phyloP scores from a whole-genome alignment of 2,329 filamentous ascomycete species.

The Periconia sp. region DNA sequence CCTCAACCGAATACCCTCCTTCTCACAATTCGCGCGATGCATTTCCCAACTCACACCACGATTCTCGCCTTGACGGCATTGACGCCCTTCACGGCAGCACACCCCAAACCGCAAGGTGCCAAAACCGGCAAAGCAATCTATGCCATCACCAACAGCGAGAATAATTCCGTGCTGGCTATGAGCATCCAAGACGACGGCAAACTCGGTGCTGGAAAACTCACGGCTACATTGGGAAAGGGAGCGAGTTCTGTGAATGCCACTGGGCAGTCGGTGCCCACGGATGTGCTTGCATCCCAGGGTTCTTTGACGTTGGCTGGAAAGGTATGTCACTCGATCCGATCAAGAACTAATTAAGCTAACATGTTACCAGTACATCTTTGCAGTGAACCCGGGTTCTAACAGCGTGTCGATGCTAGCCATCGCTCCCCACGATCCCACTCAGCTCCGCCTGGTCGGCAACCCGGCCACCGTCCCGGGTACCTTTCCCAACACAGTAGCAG shows the following conservation, averaged over 20 bases:
- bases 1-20: background rate
- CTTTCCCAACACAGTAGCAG: conserved; percentile 44
- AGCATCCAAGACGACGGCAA: conserved; percentile 51
- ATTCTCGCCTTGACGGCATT: background rate
- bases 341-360: conserved; percentile 10
- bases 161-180: conserved; percentile 55
- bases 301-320: conserved; percentile 56
- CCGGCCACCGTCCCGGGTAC: conserved; percentile 39
- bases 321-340: conserved; percentile 41
- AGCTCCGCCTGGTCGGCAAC: conserved; percentile 33
- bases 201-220: conserved; percentile 47
- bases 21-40: background rate
- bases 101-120: background rate
- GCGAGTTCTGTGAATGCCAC: conserved; percentile 42
- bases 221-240: conserved; percentile 52
- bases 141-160: conserved; percentile 55
- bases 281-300: conserved; percentile 56
- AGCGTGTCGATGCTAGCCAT: conserved; percentile 44
- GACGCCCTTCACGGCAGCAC: background rate
- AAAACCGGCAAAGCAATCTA: conserved; percentile 53
- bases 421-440: conserved; percentile 27
- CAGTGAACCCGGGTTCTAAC: conserved; percentile 50
- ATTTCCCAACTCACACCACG: background rate
- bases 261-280: conserved; percentile 46
- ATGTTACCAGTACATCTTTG: conserved; percentile 52